phyloP scores from a whole-genome alignment of 139 green algal genomes.

The Micractinium conductrix region DNA sequence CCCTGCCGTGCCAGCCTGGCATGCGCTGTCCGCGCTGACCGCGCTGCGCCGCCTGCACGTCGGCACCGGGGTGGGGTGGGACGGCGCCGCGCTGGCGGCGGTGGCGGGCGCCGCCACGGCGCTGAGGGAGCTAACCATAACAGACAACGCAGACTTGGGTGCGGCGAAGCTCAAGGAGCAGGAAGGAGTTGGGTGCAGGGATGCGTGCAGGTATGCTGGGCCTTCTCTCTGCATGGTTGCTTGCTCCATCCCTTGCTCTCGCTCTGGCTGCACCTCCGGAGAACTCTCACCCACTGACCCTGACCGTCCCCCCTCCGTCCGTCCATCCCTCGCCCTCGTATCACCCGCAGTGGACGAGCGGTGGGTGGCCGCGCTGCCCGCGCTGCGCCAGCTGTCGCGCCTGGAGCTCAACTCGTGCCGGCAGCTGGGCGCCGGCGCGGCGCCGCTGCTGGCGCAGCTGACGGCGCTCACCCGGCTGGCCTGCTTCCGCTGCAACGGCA shows the following conservation, averaged over 20 bases:
- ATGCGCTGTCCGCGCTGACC: background rate
- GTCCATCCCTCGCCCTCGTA: background rate
- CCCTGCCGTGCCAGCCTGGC: constrained; percentile 10
- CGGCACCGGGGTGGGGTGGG: constrained; percentile 29
- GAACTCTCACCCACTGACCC: too few relatives aligned
- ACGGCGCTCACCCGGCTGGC: constrained; percentile 13
- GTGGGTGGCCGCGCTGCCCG: constrained; percentile 2
- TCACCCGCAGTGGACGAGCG: background rate
- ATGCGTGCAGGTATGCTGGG: too few relatives aligned
- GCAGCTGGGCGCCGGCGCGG: background rate
- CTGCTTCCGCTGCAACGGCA: constrained; percentile 1
- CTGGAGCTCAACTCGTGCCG: constrained; percentile 32
- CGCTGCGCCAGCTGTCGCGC: background rate
- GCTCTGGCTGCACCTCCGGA: too few relatives aligned
- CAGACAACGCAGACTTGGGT: constrained; percentile 5
- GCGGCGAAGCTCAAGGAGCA: too few relatives aligned
- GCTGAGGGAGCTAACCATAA: constrained; percentile 3
- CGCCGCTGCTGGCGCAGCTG: constrained; percentile 8
- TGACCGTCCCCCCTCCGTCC: background rate
- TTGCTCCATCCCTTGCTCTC: background rate
- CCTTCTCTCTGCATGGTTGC: background rate
- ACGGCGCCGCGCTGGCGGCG: background rate
- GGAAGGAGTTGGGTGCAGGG: too few relatives aligned
- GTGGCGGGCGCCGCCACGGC: constrained; percentile 3
- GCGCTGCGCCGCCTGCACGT: constrained; percentile 25